Evolutionary conservation across 2,329 filamentous ascomycete species (phyloP), one percentile per base, ranked within the genome.

Genomic region (Aureobasidium sp.): DNA sequence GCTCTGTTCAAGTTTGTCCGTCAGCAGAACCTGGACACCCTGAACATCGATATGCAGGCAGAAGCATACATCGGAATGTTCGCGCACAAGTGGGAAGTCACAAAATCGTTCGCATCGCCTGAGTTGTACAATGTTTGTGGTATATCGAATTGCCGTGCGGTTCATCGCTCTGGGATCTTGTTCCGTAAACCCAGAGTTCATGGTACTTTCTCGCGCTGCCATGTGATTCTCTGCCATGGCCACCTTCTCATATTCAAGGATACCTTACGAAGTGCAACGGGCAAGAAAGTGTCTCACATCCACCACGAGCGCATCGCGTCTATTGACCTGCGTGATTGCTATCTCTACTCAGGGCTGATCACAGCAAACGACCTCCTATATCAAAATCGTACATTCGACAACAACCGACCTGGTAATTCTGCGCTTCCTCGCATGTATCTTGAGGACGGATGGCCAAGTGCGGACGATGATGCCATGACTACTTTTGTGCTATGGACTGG

Each of bases 401-500:
- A 78, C 57, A 85, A 85, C 64, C 78, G 79, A 42, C 85, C 85
- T 0, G 83, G 84, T 14, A 79, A 82, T 59, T 78, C 82, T 62
- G 80, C 83, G 3, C 72, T 86, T 10, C 84, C 85, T 3, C 75
- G 83, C 3, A 79, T 85, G 5, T 87, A 85, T 67, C 78, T 82
- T 36, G 78, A 82, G 58, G 83, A 87, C 64, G 78, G 78, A 21
- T 86, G 82, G 80, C 86, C 83, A 25, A 81, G 77, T 30, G 81
- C 79, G 0, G 85, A 87, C 65, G 84, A 86, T 67, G 85, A 87
- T 66, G 80, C 81, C n/a, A 84, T 85, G 74, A 85, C 83, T 0
- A 85, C 82, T 2, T 87, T 87, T 68, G 84, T 86, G n/a, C 75
- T 87, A 45, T 87, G 85, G 85, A 81, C 85, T 65, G 81, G 81